Evolutionary conservation across 1,284 basidiomycete genomes (phyloP), one percentile per base, ranked within the genome.

Genomic region (Exobasidium rhododendri): DNA sequence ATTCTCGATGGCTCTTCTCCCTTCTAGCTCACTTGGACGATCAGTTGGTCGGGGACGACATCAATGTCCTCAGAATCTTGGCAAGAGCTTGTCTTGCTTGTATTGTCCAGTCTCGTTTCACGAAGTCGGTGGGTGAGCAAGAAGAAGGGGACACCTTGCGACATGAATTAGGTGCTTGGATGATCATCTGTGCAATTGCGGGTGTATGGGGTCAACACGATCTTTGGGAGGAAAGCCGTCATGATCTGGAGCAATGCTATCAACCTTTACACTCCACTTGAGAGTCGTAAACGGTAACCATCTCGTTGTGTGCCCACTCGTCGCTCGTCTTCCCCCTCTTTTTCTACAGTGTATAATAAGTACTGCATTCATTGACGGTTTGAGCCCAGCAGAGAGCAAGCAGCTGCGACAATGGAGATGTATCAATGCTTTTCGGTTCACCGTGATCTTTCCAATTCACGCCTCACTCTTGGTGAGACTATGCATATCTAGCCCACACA

Each of bases 201-300:
- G 86, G 85, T 10, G 82, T 89, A 1, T 97, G 92, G 93, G 88
- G 85, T 22, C 93, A 97, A 81, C 83, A 82, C 59, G 94, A 97
- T 79, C 81, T 97, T 49, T 90, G 91, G 87, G 83, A 84, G 72
- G 89, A 93, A 75, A 88, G 88, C 10, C 56, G 52, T 40, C 35
- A 40, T 40, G 35, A 40, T 10, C 35, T 40, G 7, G 35, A 40
- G 35, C 35, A 17, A 17, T 40, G 35, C 35, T 10, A 40, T 10
- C 35, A 40, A 40, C 10, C 17, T 17, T 40, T 40, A 17, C 35
- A 10, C 35, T n/a, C n/a, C n/a, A n/a, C n/a, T n/a, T n/a, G n/a
- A n/a, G n/a, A n/a, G n/a, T n/a, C n/a, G n/a, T n/a, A n/a, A n/a
- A n/a, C n/a, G n/a, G n/a, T n/a, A n/a, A n/a, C n/a, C n/a, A n/a